Base-by-base conservation (phyloP, 345 rosid genomes). In the Odontarrhena argentea region DNA sequence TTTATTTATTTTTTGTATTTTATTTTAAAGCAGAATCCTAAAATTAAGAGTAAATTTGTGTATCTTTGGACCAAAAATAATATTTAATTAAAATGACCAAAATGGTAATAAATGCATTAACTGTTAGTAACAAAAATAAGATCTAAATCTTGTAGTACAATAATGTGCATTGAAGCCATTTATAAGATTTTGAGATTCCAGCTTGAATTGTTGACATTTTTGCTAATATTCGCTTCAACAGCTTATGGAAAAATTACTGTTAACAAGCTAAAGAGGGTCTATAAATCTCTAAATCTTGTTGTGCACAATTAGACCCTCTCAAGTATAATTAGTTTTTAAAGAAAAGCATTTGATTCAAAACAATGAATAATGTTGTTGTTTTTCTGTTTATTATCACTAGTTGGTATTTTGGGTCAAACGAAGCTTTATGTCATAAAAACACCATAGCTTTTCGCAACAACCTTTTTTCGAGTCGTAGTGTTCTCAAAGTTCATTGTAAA, bases 401-500 rank as follows among this genome's bases (percentile, higher is more conserved):
- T 2, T 50, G 38, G 3, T 49, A 13, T 37, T 36, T 63, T 37
- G 13, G 47, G 1, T 48, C 2, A 9, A 63, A 2, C n/a, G 67
- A 49, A 63, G 46, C 18, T 25, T n/a, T 43, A 12, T 49, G 68
- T 38, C 13, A 28, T 1, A 37, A 63, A 9, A 63, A 63, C 14
- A 63, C 48, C 3, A 24, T 63, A 37, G n/a, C 13, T 32, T 49
- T 63, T 6, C 68, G 26, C 6, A 63, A 63, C 25, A 26, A 49
- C 3, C 47, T 63, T 9, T 34, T 34, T n/a, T 1, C 55, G 7
- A 63, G 68, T 37, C 47, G 2, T 2, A 63, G 38, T 63, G 13
- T n/a, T 37, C 68, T 63, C 18, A 48, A 63, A 48, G 5, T 62
- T 8, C 67, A 62, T 36, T 62, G 55, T 26, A 35, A 9, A 62